Evolutionary conservation across 768 basidiomycete genomes (phyloP).

Genomic region (Pleurotus ostreatus): DNA sequence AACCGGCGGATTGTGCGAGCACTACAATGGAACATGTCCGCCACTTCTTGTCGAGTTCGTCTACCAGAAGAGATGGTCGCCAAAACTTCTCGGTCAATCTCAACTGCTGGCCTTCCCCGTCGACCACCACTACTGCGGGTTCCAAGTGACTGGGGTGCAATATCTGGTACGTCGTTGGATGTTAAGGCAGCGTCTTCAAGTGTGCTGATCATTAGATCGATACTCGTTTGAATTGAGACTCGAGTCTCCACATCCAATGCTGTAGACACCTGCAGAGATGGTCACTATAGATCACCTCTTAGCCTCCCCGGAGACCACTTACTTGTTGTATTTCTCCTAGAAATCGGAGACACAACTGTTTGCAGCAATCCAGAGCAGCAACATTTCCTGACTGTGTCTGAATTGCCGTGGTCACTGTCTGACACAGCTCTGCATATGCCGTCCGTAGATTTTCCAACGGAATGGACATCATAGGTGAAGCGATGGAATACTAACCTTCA

Average conservation of each 20-base stretch:
- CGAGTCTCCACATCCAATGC: background rate
- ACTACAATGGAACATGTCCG: constrained; percentile 9
- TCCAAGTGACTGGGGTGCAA: background rate
- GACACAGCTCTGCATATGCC: background rate
- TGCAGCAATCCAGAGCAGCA: background rate
- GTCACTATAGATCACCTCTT: background rate
- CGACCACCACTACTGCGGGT: constrained; percentile 9
- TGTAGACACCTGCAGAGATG: background rate
- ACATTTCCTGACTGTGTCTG: background rate
- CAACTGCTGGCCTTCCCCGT: constrained; percentile 19
- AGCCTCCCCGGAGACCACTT: background rate
- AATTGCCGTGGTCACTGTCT: background rate
- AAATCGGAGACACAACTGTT: background rate
- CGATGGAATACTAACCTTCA: background rate
- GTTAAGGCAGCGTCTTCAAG: constrained; percentile 8
- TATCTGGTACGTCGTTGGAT: constrained; percentile 12
- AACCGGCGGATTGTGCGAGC: constrained; percentile 14
- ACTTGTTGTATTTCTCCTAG: background rate
- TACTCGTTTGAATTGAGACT: background rate
- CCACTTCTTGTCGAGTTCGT: constrained; percentile 10
- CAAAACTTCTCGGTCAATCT: constrained; percentile 17
- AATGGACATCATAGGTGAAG: background rate
- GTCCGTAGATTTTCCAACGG: background rate
- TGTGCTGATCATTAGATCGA: constrained; percentile 10
- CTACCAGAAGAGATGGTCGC: constrained; percentile 6